A percentile compares a stretch with the other conserved stretches of the same genome.
phyloP scores from a whole-genome alignment of 352 stramenopile species.

The Pythium aristosporum region DNA sequence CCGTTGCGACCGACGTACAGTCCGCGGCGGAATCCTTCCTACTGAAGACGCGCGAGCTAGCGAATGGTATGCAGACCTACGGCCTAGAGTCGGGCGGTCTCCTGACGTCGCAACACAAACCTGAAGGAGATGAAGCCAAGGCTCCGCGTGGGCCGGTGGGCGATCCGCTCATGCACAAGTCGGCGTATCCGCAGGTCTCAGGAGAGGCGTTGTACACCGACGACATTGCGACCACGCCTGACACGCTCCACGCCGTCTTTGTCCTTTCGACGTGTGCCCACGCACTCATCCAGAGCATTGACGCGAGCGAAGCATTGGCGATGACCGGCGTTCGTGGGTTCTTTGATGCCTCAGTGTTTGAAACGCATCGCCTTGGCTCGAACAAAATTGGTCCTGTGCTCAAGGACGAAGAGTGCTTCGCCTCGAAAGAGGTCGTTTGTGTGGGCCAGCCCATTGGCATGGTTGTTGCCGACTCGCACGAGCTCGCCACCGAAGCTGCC shows the following conservation, averaged over 20 bases:
- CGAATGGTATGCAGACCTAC: constrained; percentile 56
- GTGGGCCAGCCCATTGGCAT: constrained; percentile 83
- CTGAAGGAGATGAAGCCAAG: constrained; percentile 35
- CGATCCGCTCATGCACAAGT: constrained; percentile 92
- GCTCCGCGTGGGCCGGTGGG: constrained; percentile 74
- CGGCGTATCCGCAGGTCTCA: constrained; percentile 91
- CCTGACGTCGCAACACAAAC: constrained; percentile 58
- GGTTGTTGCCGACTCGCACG: constrained; percentile 79
- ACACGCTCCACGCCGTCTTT: constrained; percentile 91
- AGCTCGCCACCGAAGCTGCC: constrained; percentile 69
- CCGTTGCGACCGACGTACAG: constrained; percentile 37
- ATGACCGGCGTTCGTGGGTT: constrained; percentile 90
- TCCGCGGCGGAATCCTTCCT: constrained; percentile 65
- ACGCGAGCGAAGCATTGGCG: constrained; percentile 73
- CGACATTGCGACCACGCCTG: constrained; percentile 87
- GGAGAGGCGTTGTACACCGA: constrained; percentile 95
- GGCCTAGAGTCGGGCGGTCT: constrained; percentile 62
- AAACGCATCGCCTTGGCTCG: constrained; percentile 53
- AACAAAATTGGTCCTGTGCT: constrained; percentile 83
- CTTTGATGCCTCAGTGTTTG: constrained; percentile 76
- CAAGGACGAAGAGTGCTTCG: constrained; percentile 90
- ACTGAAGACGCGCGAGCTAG: constrained; percentile 48
- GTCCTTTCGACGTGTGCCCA: constrained; percentile 87
- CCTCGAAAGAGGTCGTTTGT: constrained; percentile 60
- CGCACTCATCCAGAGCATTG: constrained; percentile 82